phyloP scores from a whole-genome alignment of 176 grass and related monocot genomes.

The Bothriochloa decipiens region DNA sequence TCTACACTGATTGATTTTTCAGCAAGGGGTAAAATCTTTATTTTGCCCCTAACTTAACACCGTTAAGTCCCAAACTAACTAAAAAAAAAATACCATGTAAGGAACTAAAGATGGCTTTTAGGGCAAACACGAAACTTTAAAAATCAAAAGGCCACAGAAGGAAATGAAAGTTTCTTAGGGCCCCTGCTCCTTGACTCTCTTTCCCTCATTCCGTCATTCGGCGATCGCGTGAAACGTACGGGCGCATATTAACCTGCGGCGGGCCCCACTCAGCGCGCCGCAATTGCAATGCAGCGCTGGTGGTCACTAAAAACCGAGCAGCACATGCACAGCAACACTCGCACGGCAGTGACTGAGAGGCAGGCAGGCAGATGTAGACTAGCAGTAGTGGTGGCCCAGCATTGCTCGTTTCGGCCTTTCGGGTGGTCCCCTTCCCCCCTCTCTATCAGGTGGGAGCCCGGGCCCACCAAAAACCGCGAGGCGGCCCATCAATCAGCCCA shows the following conservation, averaged over 20 bases:
- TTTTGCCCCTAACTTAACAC: too few species aligned
- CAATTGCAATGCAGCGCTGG: slow-evolving; percentile 46
- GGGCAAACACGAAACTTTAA: too few species aligned
- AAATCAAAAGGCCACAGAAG: too few species aligned
- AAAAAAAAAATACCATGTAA: too few species aligned
- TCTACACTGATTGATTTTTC: too few species aligned
- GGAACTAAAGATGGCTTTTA: too few species aligned
- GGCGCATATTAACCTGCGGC: slow-evolving; percentile 15
- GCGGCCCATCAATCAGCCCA: slow-evolving; percentile 19
- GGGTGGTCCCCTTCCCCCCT: neutral
- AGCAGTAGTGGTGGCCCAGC: neutral
- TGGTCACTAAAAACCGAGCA: slow-evolving; percentile 34
- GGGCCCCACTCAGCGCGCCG: neutral
- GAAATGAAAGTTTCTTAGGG: too few species aligned
- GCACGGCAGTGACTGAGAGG: too few species aligned
- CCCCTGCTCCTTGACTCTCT: neutral
- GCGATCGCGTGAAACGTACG: slow-evolving; percentile 18
- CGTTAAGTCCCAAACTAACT: too few species aligned
- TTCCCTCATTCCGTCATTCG: neutral
- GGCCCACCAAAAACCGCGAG: neutral
- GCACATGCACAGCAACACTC: too few species aligned
- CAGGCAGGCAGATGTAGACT: neutral
- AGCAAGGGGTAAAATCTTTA: too few species aligned
- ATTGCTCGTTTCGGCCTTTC: neutral
- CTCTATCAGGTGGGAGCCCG: neutral